Evolutionary conservation across 78 protist genomes (phyloP), one percentile per base, ranked within the genome.

Genomic region (Emiliania huxleyi): DNA sequence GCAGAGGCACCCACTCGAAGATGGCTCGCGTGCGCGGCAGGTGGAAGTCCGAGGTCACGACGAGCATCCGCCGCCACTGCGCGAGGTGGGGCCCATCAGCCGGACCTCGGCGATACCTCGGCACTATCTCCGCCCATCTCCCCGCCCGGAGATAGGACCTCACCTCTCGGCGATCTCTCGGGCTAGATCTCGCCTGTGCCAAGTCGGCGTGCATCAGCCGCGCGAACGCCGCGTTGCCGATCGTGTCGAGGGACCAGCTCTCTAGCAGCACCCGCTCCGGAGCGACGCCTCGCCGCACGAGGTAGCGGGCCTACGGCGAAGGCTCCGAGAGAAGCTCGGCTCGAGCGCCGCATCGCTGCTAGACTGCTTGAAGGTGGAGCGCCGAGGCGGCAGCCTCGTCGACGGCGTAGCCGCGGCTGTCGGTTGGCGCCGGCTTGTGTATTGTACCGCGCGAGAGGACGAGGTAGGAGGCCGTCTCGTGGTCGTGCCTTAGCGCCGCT

Each of bases 161-260:
- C n/a, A n/a, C n/a, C n/a, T n/a, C n/a, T n/a, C n/a, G n/a, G n/a
- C n/a, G n/a, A n/a, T n/a, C n/a, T n/a, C n/a, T n/a, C n/a, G n/a
- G n/a, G n/a, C n/a, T n/a, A n/a, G n/a, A n/a, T n/a, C n/a, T n/a
- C n/a, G n/a, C n/a, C n/a, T n/a, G n/a, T n/a, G n/a, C n/a, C n/a
- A n/a, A n/a, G 37, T 93, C 94, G 42, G 77, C 33, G 94, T 87
- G 91, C 77, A 87, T 22, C 5, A 84, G 19, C 23, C 94, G 87
- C 43, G 45, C 15, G 69, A 49, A 93, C 29, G 15, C 69, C 55
- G 94, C 94, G 83, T 93, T 93, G 69, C 94, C 94, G 43, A 88
- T 81, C 43, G 94, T 93, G 94, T 93, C 94, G 79, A 81, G 55
- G 62, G 44, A n/a, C 89, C 89, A 81, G 56, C 40, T 0, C 48